A percentile compares a stretch with the other conserved stretches of the same genome.
Evolutionary conservation across 768 basidiomycete species (phyloP).

Genomic region (Suillus brevipes): DNA sequence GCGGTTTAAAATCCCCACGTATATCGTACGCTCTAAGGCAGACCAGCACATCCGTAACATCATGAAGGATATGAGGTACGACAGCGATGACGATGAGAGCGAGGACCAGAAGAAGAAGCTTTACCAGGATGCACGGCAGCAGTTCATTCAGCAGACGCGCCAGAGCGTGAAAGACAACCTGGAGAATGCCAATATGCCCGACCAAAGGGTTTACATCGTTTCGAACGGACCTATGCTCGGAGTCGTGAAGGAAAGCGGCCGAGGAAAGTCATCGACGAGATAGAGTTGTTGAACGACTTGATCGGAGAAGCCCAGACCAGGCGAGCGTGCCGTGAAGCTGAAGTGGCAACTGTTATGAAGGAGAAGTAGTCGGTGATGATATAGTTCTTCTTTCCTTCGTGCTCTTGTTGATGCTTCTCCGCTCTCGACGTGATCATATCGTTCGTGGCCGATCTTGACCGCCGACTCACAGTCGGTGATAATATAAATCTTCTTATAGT

Average conservation of each 20-base stretch:
- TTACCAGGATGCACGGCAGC: constrained; percentile 26
- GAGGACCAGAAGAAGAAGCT: constrained; percentile 10
- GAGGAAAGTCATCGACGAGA: constrained; percentile 26
- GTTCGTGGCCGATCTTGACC: neutral
- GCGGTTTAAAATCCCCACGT: constrained; percentile 33
- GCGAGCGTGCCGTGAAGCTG: neutral
- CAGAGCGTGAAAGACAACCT: constrained; percentile 26
- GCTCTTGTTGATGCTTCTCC: neutral
- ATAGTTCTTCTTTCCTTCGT: neutral
- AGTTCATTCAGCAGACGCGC: constrained; percentile 30
- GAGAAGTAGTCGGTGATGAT: neutral
- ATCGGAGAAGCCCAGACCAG: constrained; percentile 17
- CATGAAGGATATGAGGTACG: constrained; percentile 28
- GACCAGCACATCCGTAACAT: constrained; percentile 33
- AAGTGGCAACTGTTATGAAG: neutral
- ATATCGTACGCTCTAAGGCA: constrained; percentile 39
- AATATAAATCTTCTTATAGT: neutral
- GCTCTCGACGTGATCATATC: neutral
- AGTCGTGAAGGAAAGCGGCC: constrained; percentile 27
- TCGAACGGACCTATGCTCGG: constrained; percentile 24
- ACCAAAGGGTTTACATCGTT: constrained; percentile 32
- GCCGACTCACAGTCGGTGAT: neutral
- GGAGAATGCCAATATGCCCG: constrained; percentile 23
- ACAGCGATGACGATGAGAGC: constrained; percentile 23
- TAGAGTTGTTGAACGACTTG: constrained; percentile 26